Conservation (phyloP, 2,329 filamentous ascomycete species). For the Myriangium duriaei region DNA sequence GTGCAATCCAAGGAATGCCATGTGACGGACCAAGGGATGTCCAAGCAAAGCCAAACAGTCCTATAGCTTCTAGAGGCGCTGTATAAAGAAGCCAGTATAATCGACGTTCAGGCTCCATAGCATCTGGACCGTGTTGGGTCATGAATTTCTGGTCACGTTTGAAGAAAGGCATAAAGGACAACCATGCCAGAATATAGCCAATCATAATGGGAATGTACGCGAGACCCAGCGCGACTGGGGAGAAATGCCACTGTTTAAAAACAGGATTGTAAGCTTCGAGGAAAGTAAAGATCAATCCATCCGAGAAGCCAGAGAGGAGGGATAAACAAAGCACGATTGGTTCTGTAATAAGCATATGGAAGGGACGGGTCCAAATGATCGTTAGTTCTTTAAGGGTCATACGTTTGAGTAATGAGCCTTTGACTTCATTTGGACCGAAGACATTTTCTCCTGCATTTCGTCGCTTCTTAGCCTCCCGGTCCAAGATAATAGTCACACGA, state of each 20-base stretch:
- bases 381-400: conserved; percentile 29
- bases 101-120: conserved; percentile 49
- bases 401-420: conserved; percentile 17
- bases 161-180: conserved; percentile 46
- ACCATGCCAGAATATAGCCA: conserved; percentile 47
- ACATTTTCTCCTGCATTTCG: conserved; percentile 50
- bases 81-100: conserved; percentile 52
- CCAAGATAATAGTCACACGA: conserved; percentile 60
- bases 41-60: conserved; percentile 58
- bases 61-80: conserved; percentile 38
- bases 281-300: conserved; percentile 64
- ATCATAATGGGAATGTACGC: conserved; percentile 53
- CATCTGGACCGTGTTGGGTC: conserved; percentile 31
- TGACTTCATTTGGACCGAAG: conserved; percentile 60
- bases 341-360: conserved; percentile 60
- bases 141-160: conserved; percentile 40
- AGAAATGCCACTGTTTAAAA: conserved; percentile 52
- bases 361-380: conserved; percentile 49
- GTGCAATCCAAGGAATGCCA: conserved; percentile 50
- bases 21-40: conserved; percentile 46
- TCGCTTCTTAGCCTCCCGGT: conserved; percentile 59
- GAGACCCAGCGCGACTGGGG: conserved; percentile 42
- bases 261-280: conserved; percentile 57
- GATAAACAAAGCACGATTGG: conserved; percentile 58
- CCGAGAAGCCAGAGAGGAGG: conserved; percentile 56